phyloP scores from a whole-genome alignment of 495 filamentous ascomycete species.

The Cercophora samala region DNA sequence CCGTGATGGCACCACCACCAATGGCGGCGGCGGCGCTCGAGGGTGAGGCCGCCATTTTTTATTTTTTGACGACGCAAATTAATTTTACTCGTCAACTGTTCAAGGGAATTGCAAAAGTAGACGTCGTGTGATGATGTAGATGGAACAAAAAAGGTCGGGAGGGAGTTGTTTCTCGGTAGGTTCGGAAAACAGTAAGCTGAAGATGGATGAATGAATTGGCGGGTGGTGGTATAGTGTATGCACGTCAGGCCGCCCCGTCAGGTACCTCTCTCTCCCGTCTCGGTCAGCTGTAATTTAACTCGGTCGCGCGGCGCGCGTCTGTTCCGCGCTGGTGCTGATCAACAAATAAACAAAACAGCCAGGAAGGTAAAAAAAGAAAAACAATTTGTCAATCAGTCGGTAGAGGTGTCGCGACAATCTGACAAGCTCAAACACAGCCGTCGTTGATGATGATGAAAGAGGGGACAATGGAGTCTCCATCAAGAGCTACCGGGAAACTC shows the following conservation, averaged over 20 bases:
- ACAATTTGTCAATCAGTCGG: neutral
- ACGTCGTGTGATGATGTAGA: neutral
- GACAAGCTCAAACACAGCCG: neutral
- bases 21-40: slow-evolving; percentile 13
- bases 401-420: neutral
- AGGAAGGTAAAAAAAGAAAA: neutral
- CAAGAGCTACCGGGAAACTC: neutral
- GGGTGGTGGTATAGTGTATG: neutral
- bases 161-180: neutral
- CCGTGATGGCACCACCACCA: slow-evolving; percentile 31
- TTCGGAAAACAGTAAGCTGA: neutral
- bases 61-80: neutral
- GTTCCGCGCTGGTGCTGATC: neutral
- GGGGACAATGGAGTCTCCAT: neutral
- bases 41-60: slow-evolving; percentile 20
- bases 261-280: neutral
- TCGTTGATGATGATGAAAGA: neutral
- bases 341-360: neutral
- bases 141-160: neutral
- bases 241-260: neutral
- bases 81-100: neutral
- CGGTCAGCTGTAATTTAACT: neutral
- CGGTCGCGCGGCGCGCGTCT: neutral
- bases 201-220: neutral
- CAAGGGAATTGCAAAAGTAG: neutral